Evolutionary conservation across 306 rosid genomes (phyloP).

Genomic region (Ammopiptanthus mongolicus): DNA sequence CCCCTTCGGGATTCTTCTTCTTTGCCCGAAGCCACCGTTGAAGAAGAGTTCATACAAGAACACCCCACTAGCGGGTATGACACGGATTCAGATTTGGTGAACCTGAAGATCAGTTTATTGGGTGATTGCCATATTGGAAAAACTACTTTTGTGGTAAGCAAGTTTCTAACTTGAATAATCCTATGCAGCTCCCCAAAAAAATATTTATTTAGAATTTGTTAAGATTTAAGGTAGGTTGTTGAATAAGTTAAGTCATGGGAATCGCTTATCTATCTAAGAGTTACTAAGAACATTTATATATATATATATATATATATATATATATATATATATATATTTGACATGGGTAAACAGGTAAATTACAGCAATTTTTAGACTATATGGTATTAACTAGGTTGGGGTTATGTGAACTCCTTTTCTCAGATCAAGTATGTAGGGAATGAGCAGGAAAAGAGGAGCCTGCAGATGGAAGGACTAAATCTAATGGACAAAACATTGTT

Average conservation of each 20-base stretch:
- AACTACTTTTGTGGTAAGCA: slow-evolving; percentile 78
- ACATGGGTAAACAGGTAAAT: no score
- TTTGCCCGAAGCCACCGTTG: neutral
- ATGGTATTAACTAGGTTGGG: neutral
- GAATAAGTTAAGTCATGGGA: no score
- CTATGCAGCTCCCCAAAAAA: neutral
- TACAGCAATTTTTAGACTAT: neutral
- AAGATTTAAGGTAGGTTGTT: no score
- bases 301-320: no score
- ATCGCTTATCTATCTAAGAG: no score
- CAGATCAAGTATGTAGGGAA: slow-evolving; percentile 87
- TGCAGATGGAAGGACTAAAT: slow-evolving; percentile 81
- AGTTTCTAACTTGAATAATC: neutral
- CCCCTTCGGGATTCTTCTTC: slow-evolving; percentile 13
- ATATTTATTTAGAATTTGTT: no score
- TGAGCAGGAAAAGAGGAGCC: slow-evolving; percentile 61
- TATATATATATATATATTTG: no score
- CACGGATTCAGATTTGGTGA: slow-evolving; percentile 76
- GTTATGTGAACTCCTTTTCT: neutral
- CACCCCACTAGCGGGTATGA: slow-evolving; percentile 32
- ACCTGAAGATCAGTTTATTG: slow-evolving; percentile 77
- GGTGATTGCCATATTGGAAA: slow-evolving; percentile 95
- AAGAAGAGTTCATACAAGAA: slow-evolving; percentile 7
- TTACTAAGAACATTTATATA: no score
- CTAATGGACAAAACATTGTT: slow-evolving; percentile 75